phyloP scores from a whole-genome alignment of 306 rosid species.

The Dryas drummondii region DNA sequence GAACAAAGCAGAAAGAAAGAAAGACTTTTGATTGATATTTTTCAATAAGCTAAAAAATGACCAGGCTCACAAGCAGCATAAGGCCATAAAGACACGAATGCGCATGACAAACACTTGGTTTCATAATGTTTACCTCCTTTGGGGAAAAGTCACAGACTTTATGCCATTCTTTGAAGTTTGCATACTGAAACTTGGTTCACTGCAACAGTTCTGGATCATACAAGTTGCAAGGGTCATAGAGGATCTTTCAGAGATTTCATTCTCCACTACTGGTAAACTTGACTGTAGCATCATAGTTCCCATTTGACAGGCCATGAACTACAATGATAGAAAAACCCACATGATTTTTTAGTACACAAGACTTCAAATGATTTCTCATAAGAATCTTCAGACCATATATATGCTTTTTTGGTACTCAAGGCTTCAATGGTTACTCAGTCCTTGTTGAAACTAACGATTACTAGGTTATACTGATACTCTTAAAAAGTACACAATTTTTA shows the following conservation, averaged over 20 bases:
- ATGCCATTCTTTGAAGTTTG: conserved; percentile 32
- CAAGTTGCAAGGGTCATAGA: conserved; percentile 37
- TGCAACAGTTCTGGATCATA: conserved; percentile 38
- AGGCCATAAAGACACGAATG: not conserved
- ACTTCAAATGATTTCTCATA: not conserved
- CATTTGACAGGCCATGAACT: conserved; percentile 52
- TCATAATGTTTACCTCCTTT: conserved; percentile 38
- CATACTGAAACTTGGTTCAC: conserved; percentile 35
- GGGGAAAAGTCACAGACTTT: conserved; percentile 43
- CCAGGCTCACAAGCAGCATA: not conserved
- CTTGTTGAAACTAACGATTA: not conserved
- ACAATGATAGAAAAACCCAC: not conserved
- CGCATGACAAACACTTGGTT: not conserved
- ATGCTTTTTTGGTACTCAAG: not conserved
- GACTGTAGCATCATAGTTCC: conserved; percentile 38
- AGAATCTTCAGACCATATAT: not conserved
- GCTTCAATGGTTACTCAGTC: not conserved
- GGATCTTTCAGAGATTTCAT: conserved; percentile 33
- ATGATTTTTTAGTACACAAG: conserved; percentile 2
- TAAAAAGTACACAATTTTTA: no score
- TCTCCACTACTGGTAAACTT: conserved; percentile 41
- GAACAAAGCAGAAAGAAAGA: not conserved
- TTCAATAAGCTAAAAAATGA: not conserved
- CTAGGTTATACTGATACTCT: not conserved
- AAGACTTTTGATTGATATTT: not conserved